phyloP scores from a whole-genome alignment of 805 yeast species.

The Candida gorgasii region DNA sequence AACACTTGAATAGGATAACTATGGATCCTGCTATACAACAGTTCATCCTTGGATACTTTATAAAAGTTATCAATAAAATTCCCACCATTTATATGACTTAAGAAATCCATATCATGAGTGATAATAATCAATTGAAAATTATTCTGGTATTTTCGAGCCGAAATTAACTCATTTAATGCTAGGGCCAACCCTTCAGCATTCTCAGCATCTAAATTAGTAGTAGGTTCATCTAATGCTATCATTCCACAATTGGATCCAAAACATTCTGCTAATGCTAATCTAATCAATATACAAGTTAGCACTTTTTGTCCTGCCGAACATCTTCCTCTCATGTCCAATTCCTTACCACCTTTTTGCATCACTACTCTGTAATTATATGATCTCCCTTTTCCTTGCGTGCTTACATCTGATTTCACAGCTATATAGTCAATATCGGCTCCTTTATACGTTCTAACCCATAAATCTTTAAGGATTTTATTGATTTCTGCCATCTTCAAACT shows the following conservation, averaged over 20 bases:
- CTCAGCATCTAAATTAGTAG: conserved; percentile 89
- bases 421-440: conserved; percentile 96
- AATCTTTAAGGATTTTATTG: conserved; percentile 80
- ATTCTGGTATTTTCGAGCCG: conserved; percentile 68
- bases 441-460: conserved; percentile 92
- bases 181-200: conserved; percentile 86
- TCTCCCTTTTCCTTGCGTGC: conserved; percentile 49
- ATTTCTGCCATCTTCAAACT: conserved; percentile 89
- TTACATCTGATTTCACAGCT: conserved; percentile 78
- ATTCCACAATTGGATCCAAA: conserved; percentile 95
- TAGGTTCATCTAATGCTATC: conserved; percentile 96
- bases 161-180: conserved; percentile 74
- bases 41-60: conserved; percentile 74
- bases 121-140: conserved; percentile 94
- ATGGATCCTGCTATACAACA: conserved; percentile 76
- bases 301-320: conserved; percentile 99
- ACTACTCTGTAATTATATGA: conserved; percentile 92
- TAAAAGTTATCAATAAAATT: conserved; percentile 86
- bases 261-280: conserved; percentile 92
- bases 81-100: conserved; percentile 81
- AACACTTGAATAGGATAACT: conserved; percentile 35
- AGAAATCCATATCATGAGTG: conserved; percentile 93
- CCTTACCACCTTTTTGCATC: conserved; percentile 89
- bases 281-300: conserved; percentile 83
- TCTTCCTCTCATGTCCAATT: conserved; percentile 96